phyloP scores from a whole-genome alignment of 345 rosid species.

The Citropsis articulata region DNA sequence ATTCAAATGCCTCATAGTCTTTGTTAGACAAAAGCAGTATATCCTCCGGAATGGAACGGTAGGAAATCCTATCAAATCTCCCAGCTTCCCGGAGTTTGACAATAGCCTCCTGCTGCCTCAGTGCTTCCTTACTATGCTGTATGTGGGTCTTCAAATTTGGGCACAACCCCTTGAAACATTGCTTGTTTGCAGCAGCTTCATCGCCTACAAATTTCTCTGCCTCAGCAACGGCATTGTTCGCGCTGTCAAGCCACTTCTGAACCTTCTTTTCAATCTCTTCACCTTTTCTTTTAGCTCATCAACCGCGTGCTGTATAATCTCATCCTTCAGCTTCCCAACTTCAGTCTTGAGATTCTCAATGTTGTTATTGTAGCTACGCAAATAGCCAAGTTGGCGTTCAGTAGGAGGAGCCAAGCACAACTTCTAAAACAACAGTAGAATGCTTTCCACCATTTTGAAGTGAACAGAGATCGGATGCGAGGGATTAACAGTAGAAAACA shows the following conservation, averaged over 20 bases:
- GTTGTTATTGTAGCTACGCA: neutral
- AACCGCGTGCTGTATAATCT: neutral
- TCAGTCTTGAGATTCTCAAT: neutral
- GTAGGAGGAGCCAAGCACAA: neutral
- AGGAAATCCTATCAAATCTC: too few species aligned
- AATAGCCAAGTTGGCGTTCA: neutral
- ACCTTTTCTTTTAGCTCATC: too few species aligned
- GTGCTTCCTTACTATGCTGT: conserved; percentile 6
- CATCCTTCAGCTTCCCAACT: neutral
- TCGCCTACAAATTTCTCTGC: neutral
- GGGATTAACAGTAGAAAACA: too few species aligned
- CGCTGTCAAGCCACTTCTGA: neutral
- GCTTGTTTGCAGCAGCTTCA: neutral
- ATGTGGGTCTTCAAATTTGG: conserved; percentile 3
- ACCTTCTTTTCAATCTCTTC: neutral
- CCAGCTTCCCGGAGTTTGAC: neutral
- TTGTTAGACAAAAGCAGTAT: too few species aligned
- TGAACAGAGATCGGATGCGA: too few species aligned
- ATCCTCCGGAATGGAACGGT: too few species aligned
- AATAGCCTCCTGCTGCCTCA: neutral
- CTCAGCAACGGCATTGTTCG: neutral
- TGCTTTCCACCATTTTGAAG: neutral
- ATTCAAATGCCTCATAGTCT: too few species aligned
- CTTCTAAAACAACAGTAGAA: neutral
- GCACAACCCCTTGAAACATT: conserved; percentile 13